Conservation (phyloP, 1,284 basidiomycete genomes). For the Cutaneotrichosporon curvatum region DNA sequence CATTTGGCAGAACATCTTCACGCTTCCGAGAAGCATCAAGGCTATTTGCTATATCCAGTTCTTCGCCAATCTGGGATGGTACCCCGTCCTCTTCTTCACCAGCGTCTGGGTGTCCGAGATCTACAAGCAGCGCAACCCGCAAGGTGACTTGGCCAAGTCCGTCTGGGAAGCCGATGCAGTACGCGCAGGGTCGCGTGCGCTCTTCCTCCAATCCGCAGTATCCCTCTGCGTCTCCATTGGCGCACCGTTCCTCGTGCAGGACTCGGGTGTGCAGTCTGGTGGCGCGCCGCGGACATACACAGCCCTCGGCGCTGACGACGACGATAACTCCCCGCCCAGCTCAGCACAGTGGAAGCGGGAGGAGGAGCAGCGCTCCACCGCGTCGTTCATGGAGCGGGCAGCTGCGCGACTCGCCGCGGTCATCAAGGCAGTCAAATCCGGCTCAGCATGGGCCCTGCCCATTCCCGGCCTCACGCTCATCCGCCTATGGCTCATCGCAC, state of each 20-base stretch:
- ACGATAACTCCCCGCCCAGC: not conserved
- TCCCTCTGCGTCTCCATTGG: slow-evolving; percentile 63
- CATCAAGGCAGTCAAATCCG: slow-evolving; percentile 17
- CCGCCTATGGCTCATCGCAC: slow-evolving; percentile 37
- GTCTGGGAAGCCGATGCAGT: slow-evolving; percentile 60
- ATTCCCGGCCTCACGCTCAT: slow-evolving; percentile 41
- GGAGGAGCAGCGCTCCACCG: slow-evolving; percentile 5
- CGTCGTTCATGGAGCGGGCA: slow-evolving; percentile 3
- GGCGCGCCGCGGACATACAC: not conserved
- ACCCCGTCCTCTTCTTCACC: slow-evolving; percentile 80
- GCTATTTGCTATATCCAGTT: slow-evolving; percentile 75
- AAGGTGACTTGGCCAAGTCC: slow-evolving; percentile 17
- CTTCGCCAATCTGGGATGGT: slow-evolving; percentile 74
- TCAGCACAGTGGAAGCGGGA: slow-evolving; percentile 19
- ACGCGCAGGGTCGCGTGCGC: slow-evolving; percentile 71
- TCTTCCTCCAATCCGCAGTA: slow-evolving; percentile 69
- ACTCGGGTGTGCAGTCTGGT: slow-evolving; percentile 33
- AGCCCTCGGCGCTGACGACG: not conserved
- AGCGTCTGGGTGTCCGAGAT: slow-evolving; percentile 80
- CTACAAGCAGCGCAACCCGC: slow-evolving; percentile 54
- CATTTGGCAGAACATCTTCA: slow-evolving; percentile 62
- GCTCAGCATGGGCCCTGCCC: slow-evolving; percentile 27
- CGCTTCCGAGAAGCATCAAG: slow-evolving; percentile 65
- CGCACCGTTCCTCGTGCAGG: slow-evolving; percentile 62
- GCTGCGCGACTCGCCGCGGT: slow-evolving; percentile 9